Conservation (phyloP, 192 early-diverging fungal genomes). For the Diversispora eburnea region DNA sequence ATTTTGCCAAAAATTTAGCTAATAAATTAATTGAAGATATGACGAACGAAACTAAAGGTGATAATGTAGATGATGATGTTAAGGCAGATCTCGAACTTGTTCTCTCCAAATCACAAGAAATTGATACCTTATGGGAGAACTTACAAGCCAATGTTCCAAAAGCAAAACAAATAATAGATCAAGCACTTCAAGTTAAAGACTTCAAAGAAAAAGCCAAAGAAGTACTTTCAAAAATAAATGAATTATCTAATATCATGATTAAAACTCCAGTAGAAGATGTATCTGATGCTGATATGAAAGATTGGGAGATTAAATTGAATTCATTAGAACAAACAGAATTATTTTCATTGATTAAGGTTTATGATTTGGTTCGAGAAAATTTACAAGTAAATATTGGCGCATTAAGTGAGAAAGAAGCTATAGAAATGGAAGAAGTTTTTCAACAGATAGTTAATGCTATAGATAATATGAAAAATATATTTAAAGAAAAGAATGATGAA, state of each 20-base stretch:
- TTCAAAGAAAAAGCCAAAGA: conserved; percentile 27
- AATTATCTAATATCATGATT: conserved; percentile 5
- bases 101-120: neutral
- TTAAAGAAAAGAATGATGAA: conserved; percentile 23
- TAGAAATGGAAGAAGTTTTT: neutral
- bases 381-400: conserved; percentile 12
- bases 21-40: conserved; percentile 21
- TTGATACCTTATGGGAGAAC: conserved; percentile 22
- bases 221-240: neutral
- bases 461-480: neutral
- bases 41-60: conserved; percentile 9
- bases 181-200: conserved; percentile 22
- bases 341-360: conserved; percentile 20
- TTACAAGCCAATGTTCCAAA: conserved; percentile 5
- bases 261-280: neutral
- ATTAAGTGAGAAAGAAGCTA: conserved; percentile 21
- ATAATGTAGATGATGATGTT: neutral
- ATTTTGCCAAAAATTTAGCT: conserved; percentile 12
- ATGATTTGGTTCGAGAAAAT: conserved; percentile 14
- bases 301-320: conserved; percentile 28
- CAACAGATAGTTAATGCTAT: conserved; percentile 6
- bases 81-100: conserved; percentile 17
- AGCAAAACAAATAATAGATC: conserved; percentile 16
- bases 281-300: neutral
- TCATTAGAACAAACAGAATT: conserved; percentile 20